Evolutionary conservation across 306 rosid genomes (phyloP).

Genomic region (Castanea crenata): DNA sequence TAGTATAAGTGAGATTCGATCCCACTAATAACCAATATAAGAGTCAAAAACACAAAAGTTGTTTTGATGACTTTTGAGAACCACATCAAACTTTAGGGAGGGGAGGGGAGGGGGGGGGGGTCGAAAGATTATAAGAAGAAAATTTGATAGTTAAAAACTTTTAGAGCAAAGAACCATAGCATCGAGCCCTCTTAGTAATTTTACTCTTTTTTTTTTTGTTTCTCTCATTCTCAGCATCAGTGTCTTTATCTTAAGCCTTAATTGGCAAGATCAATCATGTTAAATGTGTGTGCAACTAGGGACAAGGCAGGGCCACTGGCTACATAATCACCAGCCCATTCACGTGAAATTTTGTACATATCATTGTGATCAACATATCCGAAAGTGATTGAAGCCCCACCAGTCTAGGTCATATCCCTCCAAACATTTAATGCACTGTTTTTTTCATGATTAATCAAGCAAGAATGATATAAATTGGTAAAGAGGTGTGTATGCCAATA

Average conservation of each 20-base stretch:
- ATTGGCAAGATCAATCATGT: neutral
- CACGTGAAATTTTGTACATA: conserved; percentile 1
- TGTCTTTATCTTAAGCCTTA: neutral
- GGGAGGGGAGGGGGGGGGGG: too few species aligned
- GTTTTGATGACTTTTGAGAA: neutral
- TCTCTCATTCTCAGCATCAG: neutral
- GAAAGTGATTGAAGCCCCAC: neutral
- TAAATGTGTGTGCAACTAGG: neutral
- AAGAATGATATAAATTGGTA: neutral
- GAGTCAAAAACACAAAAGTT: neutral
- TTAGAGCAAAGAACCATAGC: neutral
- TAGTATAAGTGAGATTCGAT: too few species aligned
- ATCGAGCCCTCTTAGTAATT: too few species aligned
- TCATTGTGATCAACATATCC: neutral
- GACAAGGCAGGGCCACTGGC: conserved; percentile 5
- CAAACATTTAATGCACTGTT: neutral
- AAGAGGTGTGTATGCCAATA: neutral
- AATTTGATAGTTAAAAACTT: neutral
- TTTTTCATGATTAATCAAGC: neutral
- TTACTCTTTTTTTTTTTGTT: neutral
- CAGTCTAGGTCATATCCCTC: neutral
- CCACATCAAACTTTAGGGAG: neutral
- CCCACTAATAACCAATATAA: neutral
- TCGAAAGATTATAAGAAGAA: neutral
- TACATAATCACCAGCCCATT: neutral